Base-by-base conservation (phyloP, 192 early-diverging fungal species). In the Coemansia sp. region DNA sequence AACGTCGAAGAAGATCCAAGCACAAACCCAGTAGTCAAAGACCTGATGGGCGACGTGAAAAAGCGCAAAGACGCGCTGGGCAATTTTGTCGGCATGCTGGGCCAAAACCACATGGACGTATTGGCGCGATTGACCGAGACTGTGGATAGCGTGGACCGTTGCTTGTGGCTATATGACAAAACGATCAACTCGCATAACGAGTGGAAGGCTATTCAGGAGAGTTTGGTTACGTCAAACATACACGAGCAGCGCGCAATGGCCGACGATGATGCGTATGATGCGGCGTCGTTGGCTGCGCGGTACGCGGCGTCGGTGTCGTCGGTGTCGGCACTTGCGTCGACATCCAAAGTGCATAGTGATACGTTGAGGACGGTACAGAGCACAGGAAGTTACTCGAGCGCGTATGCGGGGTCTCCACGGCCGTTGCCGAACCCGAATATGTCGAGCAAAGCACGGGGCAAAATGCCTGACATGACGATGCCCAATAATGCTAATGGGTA, bases 361-460 rank as follows among this genome's bases (percentile, higher is more conserved):
- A 45, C 29, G 41, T 24, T 41, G 21, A 24, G 12, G 23, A 19
- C 15, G 2, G 22, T 27, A 14, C 56, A 52, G 50, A 37, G 15
- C 22, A 25, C 17, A 3, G 48, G 24, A 47, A 37, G 39, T 15
- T 8, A 45, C 19, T 45, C 60, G 9, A 22, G 32, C 6, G 12
- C 60, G 19, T 53, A 41, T 62, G 35, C 48, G 4, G 57, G 32
- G 14, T 22, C 59, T 2, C 45, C 66, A n/a, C 39, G 45, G 9
- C 19, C 53, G 9, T 48, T 41, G 12, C 62, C 52, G 19, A 48
- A 32, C 10, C 41, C 47, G 8, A 38, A 19, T 2, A 72, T 78
- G 75, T 78, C 75, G 49, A 78, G 70, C 56, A 79, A 79, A 58
- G 76, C 76, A 3, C 65, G 60, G 37, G 76, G 76, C 64, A 79